Evolutionary conservation across 768 basidiomycete species (phyloP).

Genomic region (Amanita inopinata): DNA sequence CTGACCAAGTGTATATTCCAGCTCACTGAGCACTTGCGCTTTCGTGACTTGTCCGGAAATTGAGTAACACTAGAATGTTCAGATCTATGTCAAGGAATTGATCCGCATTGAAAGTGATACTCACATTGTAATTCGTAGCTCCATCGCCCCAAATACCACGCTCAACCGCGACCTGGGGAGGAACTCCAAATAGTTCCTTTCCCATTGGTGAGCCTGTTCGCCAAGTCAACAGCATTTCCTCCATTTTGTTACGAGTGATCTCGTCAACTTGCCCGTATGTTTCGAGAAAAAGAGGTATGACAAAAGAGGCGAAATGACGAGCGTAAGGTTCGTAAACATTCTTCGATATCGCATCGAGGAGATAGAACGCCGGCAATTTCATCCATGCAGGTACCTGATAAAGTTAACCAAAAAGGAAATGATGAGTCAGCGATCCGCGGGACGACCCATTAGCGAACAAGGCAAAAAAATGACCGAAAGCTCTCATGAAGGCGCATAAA

Average conservation of each 20-base stretch:
- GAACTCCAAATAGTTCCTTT: conserved; percentile 76
- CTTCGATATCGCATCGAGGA: conserved; percentile 95
- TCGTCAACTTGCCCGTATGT: conserved; percentile 85
- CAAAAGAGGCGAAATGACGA: conserved; percentile 70
- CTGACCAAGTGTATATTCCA: conserved; percentile 73
- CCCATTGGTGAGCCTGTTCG: conserved; percentile 74
- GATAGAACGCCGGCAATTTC: conserved; percentile 90
- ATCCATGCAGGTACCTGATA: conserved; percentile 77
- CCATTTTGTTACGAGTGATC: conserved; percentile 85
- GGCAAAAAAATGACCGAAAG: conserved; percentile 17
- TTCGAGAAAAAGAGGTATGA: conserved; percentile 77
- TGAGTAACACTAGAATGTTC: conserved; percentile 18
- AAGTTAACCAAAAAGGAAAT: conserved; percentile 27
- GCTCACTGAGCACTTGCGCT: conserved; percentile 72
- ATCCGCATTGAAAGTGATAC: too few relatives aligned
- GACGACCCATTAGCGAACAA: conserved; percentile 20
- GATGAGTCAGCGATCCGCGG: conserved; percentile 68
- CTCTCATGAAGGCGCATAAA: conserved; percentile 12
- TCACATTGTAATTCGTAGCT: conserved; percentile 29
- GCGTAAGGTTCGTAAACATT: conserved; percentile 93
- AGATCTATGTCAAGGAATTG: too few relatives aligned
- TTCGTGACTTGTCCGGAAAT: conserved; percentile 49
- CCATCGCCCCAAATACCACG: conserved; percentile 69
- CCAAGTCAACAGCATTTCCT: conserved; percentile 97
- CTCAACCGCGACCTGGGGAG: conserved; percentile 78